Percentiles rank a stretch among this genome's conserved stretches.
Conservation (phyloP, 1,284 basidiomycete genomes). For the Ustilago cynodontis region DNA sequence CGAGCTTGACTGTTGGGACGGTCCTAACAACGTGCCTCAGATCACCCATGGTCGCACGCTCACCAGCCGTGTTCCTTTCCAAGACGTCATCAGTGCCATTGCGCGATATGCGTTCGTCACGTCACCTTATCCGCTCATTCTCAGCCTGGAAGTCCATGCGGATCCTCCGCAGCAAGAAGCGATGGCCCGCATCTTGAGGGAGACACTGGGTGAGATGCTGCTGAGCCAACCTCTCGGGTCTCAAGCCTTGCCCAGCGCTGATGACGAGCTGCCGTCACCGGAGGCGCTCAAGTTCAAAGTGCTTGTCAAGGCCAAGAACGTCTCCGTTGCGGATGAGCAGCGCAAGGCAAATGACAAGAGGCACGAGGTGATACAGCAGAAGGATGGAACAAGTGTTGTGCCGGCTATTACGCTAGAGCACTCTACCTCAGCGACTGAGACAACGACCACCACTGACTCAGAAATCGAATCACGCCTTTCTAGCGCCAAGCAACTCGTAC, state of each 20-base stretch:
- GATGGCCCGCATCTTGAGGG: conserved; percentile 82
- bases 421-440: conserved; percentile 34
- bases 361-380: background rate
- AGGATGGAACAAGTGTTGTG: conserved; percentile 16
- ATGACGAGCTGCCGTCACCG: conserved; percentile 80
- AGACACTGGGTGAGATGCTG: conserved; percentile 82
- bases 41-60: conserved; percentile 91
- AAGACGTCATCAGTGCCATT: conserved; percentile 88
- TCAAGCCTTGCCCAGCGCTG: conserved; percentile 70
- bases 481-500: conserved; percentile 55
- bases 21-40: conserved; percentile 74
- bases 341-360: conserved; percentile 13
- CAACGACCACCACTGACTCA: conserved; percentile 44
- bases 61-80: conserved; percentile 85
- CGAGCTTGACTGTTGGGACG: conserved; percentile 88
- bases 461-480: conserved; percentile 47
- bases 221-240: conserved; percentile 62
- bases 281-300: conserved; percentile 84
- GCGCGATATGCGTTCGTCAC: conserved; percentile 91
- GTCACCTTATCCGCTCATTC: conserved; percentile 92
- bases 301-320: conserved; percentile 78
- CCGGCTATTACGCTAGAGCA: conserved; percentile 25
- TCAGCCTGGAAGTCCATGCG: conserved; percentile 95
- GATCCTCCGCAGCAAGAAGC: conserved; percentile 83
- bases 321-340: conserved; percentile 26